A percentile compares a stretch with the other conserved stretches of the same genome.
These are phyloP conservation scores for Penicillium sp. DNA, from an alignment of 2,329 filamentous ascomycete genomes.

Conservation along the genomic window DNA sequence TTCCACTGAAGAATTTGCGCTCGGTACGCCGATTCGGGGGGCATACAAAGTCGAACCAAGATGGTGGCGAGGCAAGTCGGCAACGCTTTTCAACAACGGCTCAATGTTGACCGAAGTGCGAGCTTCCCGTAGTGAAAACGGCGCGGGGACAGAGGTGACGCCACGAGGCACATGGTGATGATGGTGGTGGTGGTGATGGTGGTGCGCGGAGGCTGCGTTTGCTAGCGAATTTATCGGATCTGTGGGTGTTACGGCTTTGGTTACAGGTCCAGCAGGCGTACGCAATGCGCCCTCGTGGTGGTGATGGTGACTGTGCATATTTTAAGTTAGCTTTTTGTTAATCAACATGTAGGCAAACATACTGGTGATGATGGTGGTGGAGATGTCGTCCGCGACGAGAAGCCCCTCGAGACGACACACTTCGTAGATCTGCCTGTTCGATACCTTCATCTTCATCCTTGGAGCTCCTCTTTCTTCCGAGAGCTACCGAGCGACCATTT, in stretches of 20 bases:
- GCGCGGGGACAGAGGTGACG: conserved; percentile 21
- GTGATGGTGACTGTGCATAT: conserved; percentile 44
- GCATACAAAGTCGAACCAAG: conserved; percentile 82
- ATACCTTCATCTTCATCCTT: conserved; percentile 76
- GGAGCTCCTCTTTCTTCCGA: conserved; percentile 62
- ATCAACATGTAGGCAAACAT: conserved; percentile 34
- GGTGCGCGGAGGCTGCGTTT: conserved; percentile 23
- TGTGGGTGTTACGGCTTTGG: conserved; percentile 26
- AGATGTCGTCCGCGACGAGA: conserved; percentile 54
- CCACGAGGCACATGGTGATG: conserved; percentile 37
- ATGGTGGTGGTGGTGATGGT: conserved; percentile 45
- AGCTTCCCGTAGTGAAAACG: conserved; percentile 50
- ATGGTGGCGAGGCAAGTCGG: conserved; percentile 68
- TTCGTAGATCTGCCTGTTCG: conserved; percentile 62
- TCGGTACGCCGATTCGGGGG: conserved; percentile 55
- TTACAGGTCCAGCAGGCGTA: conserved; percentile 23
- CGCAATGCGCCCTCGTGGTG: conserved; percentile 45
- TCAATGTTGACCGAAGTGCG: conserved; percentile 66
- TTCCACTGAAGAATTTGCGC: conserved; percentile 35
- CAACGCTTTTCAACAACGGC: conserved; percentile 67
- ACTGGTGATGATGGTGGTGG: conserved; percentile 61
- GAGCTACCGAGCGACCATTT: conserved; percentile 42
- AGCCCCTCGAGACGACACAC: conserved; percentile 55
- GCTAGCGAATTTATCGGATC: conserved; percentile 20
- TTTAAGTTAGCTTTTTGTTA: conserved; percentile 9